Conservation (phyloP, 2,329 filamentous ascomycete species). For the Calonectria ilicicola region DNA sequence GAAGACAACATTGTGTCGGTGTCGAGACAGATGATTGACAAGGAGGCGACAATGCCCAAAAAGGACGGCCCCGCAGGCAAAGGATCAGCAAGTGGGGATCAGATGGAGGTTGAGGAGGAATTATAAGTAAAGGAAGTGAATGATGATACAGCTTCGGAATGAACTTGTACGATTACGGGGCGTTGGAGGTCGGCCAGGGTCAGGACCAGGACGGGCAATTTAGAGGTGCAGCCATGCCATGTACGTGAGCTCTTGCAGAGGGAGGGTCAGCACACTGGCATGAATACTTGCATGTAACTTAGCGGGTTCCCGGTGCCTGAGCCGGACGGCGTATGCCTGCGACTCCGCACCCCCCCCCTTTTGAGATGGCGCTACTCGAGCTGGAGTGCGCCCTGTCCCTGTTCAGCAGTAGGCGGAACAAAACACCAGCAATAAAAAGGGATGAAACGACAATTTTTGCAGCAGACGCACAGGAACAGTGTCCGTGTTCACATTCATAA, state of each 20-base stretch:
- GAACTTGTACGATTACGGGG: slow-evolving; percentile 48
- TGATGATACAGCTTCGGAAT: slow-evolving; percentile 36
- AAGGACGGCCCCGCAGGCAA: slow-evolving; percentile 66
- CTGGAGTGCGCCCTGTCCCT: slow-evolving; percentile 4
- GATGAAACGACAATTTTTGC: slow-evolving; percentile 7
- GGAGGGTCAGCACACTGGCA: slow-evolving; percentile 37
- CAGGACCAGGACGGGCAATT: slow-evolving; percentile 42
- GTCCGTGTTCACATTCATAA: slow-evolving; percentile 9
- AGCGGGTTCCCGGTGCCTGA: slow-evolving; percentile 7
- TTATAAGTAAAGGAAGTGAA: slow-evolving; percentile 43
- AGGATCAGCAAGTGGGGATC: slow-evolving; percentile 65
- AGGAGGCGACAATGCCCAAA: slow-evolving; percentile 92
- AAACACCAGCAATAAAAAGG: slow-evolving; percentile 12
- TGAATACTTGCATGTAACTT: slow-evolving; percentile 28
- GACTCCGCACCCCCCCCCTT: slow-evolving; percentile 5
- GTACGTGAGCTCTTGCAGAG: slow-evolving; percentile 38
- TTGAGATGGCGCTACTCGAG: neutral
- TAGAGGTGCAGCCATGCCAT: slow-evolving; percentile 43
- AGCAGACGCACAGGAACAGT: neutral
- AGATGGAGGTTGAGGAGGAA: slow-evolving; percentile 79
- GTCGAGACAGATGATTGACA: slow-evolving; percentile 99
- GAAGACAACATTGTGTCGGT: slow-evolving; percentile 99
- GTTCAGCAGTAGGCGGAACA: slow-evolving; percentile 11
- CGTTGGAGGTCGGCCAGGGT: slow-evolving; percentile 46
- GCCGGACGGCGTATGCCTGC: slow-evolving; percentile 8